Base-by-base conservation (phyloP, 768 basidiomycete species). In the Tephrocybe sp. region DNA sequence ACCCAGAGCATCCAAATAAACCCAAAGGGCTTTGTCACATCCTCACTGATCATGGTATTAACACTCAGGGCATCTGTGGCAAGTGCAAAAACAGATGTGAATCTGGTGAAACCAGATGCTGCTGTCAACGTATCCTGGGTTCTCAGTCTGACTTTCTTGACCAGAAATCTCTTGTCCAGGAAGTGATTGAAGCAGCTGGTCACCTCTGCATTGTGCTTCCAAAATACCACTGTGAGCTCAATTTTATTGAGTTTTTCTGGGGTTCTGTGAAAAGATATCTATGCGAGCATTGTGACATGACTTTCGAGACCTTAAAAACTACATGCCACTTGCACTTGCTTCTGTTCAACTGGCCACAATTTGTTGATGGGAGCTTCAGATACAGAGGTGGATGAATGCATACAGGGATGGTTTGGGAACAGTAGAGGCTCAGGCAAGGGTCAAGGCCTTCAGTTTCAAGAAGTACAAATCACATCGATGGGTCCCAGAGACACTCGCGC, bases 321-420 rank as follows among this genome's bases (percentile, higher is more conserved):
- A 51, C 37, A 41, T 51, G 16, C 49, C 42, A 22, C 15, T 32
- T 13, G 49, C 48, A 19, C 35, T 49, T 2, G 28, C 26, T 1
- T 40, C 48, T 1, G 48, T 49, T 7, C 9, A 16, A 34, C 28
- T 49, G 11, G 9, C 27, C n/a, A 48, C 47, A 1, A 47, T 47
- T 15, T 19, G 16, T 6, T 18, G 9, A 32, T 44, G 43, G 30
- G 43, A 44, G 30, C 4, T 60, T 55, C 44, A 58, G 8, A 64
- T 64, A 52, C 28, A 44, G 25, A 15, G 65, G 16, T 72, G 62
- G 57, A 66, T 71, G 53, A 57, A 67, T 31, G 65, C 69, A 18
- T 73, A 72, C 46, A 6, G 49, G 18, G 32, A 42, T 13, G 65
- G 65, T 13, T 39, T 70, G 15, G 47, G 42, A 24, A 58, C 62